Base-by-base conservation (phyloP, 23 red algal genomes). In the Gracilaria caudata region DNA sequence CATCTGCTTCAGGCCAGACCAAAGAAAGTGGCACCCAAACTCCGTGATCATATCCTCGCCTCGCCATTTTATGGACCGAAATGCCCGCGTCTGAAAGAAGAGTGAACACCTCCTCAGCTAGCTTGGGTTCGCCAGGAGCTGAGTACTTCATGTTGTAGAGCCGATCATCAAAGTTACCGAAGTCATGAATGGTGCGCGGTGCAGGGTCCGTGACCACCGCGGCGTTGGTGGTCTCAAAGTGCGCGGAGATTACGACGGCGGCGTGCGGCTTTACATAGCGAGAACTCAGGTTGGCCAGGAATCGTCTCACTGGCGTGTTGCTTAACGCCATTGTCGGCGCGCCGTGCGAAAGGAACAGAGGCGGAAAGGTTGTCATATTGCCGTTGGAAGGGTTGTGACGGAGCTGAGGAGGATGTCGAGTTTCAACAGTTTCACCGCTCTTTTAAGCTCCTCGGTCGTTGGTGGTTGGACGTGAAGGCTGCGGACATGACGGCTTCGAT, bases 231-330 rank as follows among this genome's bases (percentile, higher is more conserved):
- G 83, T 76, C 26, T 56, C 47, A 13, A 49, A 87, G 32, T 87
- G 83, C 37, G 68, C 83, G 65, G 44, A 55, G 83, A 87, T 70
- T 51, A 87, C 68, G 28, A 87, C 25, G 19, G 64, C 33, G 41
- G 83, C 61, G 24, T 25, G 29, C n/a, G 83, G 83, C 8, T 65
- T 65, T 9, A 23, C 25, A 2, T 33, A 65, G 1, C 60, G 60
- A 65, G 60, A 30, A 23, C 60, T 19, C 60, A 65, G 23, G 2
- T 28, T 65, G 5, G 24, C 7, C 26, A 65, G 60, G 60, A 65
- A 65, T 1, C 29, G 25, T 34, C 1, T 65, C 60, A 28, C 60
- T 28, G 60, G 60, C 24, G 60, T 32, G 32, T 65, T 32, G 20
- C 60, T 65, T 16, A 65, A 65, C 60, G 32, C 60, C 60, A 65